phyloP scores from a whole-genome alignment of 2,329 filamentous ascomycete genomes.

The Dothiorella sarmentorum region DNA sequence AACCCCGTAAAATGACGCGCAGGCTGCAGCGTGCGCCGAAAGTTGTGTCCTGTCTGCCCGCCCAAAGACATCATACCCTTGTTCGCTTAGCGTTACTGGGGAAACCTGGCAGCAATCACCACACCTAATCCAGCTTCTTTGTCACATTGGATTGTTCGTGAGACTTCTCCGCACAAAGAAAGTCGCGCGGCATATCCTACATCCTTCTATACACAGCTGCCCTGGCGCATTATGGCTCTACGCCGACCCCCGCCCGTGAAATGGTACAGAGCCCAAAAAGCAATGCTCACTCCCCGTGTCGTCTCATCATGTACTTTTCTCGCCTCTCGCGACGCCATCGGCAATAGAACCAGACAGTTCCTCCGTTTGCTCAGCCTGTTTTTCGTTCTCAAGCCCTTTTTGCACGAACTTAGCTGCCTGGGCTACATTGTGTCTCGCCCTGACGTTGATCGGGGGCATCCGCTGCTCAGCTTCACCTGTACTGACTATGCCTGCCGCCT shows the following conservation, averaged over 20 bases:
- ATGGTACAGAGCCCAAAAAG: neutral
- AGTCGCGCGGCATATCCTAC: neutral
- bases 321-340: neutral
- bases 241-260: neutral
- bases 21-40: constrained; percentile 10
- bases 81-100: constrained; percentile 16
- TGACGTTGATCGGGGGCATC: neutral
- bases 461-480: neutral
- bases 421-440: neutral
- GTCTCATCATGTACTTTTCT: neutral
- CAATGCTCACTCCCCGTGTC: neutral
- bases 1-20: constrained; percentile 6
- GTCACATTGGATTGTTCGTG: no score
- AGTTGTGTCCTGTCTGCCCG: neutral
- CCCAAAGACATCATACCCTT: constrained; percentile 15
- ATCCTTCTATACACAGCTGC: neutral
- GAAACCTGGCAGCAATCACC: constrained; percentile 7
- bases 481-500: neutral
- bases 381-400: neutral
- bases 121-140: no score
- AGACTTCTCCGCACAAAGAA: neutral
- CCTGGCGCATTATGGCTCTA: neutral
- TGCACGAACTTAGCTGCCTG: neutral
- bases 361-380: neutral
- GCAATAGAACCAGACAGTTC: neutral